phyloP scores from a whole-genome alignment of 2,329 filamentous ascomycete genomes.

The Exophiala oligosperma region DNA sequence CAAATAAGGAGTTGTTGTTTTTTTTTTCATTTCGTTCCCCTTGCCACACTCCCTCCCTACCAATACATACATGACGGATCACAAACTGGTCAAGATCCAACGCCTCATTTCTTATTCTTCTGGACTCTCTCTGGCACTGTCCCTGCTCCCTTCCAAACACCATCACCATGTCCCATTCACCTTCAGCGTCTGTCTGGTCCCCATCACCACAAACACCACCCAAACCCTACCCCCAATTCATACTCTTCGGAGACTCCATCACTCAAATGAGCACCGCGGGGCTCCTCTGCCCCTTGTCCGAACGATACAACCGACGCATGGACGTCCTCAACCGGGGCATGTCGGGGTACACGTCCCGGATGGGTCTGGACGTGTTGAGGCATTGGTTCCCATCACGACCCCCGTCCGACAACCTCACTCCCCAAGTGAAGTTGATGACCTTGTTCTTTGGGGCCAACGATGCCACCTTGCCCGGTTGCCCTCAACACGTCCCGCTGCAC shows the following conservation, averaged over 20 bases:
- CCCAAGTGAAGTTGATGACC: conserved; percentile 45
- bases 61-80: too few relatives aligned
- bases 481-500: conserved; percentile 76
- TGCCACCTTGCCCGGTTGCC: conserved; percentile 66
- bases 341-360: conserved; percentile 46
- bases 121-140: not conserved
- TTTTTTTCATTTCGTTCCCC: too few relatives aligned
- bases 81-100: too few relatives aligned
- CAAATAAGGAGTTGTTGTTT: too few relatives aligned
- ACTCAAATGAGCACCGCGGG: conserved; percentile 65
- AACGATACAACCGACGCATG: conserved; percentile 66
- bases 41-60: too few relatives aligned
- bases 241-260: conserved; percentile 90
- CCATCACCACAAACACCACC: conserved; percentile 46
- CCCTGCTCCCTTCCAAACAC: not conserved
- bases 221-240: conserved; percentile 64
- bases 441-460: conserved; percentile 92
- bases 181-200: conserved; percentile 32
- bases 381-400: conserved; percentile 18
- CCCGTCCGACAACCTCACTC: conserved; percentile 1
- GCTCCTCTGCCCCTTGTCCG: conserved; percentile 19
- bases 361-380: conserved; percentile 16
- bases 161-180: conserved; percentile 5
- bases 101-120: not conserved
- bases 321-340: conserved; percentile 90